phyloP scores from a whole-genome alignment of 768 basidiomycete species.

The Psilocybe cyanescens region DNA sequence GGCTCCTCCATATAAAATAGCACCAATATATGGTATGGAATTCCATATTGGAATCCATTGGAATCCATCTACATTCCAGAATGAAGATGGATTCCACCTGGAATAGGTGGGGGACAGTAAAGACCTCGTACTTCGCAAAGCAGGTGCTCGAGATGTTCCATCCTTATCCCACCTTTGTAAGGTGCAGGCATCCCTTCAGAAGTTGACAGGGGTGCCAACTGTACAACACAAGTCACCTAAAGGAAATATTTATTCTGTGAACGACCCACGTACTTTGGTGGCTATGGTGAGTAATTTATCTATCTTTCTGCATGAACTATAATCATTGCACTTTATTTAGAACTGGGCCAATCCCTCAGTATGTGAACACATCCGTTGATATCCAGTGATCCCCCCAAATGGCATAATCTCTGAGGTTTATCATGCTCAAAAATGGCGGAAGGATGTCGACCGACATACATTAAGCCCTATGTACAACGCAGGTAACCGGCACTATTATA shows the following conservation, averaged over 20 bases:
- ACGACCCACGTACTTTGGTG: constrained; percentile 28
- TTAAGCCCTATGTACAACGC: constrained; percentile 32
- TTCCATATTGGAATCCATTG: too few relatives aligned
- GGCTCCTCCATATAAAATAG: too few relatives aligned
- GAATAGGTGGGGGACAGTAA: too few relatives aligned
- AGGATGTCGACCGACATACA: constrained; percentile 23
- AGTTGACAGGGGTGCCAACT: constrained; percentile 22
- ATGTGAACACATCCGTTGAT: constrained; percentile 27
- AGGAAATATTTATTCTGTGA: constrained; percentile 34
- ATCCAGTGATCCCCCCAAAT: constrained; percentile 31
- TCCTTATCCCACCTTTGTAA: constrained; percentile 18
- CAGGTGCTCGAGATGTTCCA: constrained; percentile 14
- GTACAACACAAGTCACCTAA: constrained; percentile 23
- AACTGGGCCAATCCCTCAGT: constrained; percentile 35
- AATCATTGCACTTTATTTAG: constrained; percentile 16
- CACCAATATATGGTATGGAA: too few relatives aligned
- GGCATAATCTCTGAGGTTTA: constrained; percentile 33
- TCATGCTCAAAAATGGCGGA: constrained; percentile 34
- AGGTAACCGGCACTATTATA: constrained; percentile 16
- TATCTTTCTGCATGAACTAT: background rate
- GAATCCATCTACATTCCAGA: too few relatives aligned
- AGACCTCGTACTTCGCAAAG: constrained; percentile 20
- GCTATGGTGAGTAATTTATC: constrained; percentile 25
- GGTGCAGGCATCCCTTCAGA: constrained; percentile 18
- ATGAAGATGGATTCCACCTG: too few relatives aligned